Evolutionary conservation across 345 rosid species (phyloP).

Genomic region (Salix caprea): DNA sequence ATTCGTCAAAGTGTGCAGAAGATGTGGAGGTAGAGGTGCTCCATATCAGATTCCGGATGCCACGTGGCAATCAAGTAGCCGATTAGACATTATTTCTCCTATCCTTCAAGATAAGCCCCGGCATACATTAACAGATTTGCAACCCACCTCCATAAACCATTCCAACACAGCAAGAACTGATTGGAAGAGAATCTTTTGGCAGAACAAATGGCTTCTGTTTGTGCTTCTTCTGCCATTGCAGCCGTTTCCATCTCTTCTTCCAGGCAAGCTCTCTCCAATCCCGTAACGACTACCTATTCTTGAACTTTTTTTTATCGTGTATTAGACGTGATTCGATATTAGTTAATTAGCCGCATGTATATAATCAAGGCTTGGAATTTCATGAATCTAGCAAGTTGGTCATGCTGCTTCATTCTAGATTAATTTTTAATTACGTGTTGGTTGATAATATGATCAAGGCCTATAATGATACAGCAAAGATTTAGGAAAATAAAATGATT

Average conservation of each 20-base stretch:
- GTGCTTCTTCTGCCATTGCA: conserved; percentile 85
- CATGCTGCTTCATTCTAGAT: neutral
- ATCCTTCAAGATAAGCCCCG: conserved; percentile 61
- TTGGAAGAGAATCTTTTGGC: neutral
- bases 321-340: neutral
- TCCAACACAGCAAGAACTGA: neutral
- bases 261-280: conserved; percentile 43
- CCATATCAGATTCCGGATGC: conserved; percentile 38
- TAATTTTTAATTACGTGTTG: neutral
- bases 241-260: conserved; percentile 59
- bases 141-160: conserved; percentile 3
- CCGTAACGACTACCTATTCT: neutral
- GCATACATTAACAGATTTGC: conserved; percentile 29
- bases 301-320: neutral
- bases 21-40: conserved; percentile 13
- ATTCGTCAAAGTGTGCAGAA: conserved; percentile 23
- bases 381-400: neutral
- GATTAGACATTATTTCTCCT: conserved; percentile 25
- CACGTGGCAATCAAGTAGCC: conserved; percentile 44
- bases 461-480: neutral
- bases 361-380: too few relatives aligned
- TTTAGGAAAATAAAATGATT: neutral
- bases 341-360: too few relatives aligned
- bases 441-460: neutral
- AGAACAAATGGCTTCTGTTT: conserved; percentile 71